phyloP scores from a whole-genome alignment of 164 flowering plant genomes.

The Brasenia schreberi region DNA sequence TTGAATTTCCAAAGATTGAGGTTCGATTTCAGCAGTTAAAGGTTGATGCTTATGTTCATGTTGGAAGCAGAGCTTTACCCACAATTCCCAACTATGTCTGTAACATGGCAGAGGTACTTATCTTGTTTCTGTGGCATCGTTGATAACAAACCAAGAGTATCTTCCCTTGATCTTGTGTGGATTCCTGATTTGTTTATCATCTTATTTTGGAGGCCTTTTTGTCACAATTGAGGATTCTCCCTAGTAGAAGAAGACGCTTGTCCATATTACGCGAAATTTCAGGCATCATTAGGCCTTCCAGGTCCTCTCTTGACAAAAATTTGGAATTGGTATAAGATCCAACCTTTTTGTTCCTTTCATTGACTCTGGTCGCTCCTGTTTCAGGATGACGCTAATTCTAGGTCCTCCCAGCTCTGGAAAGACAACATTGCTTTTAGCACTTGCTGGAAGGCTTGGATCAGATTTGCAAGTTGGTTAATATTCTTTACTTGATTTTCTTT shows the following conservation, averaged over 20 bases:
- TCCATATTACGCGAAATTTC: slow-evolving; percentile 58
- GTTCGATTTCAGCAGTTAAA: slow-evolving; percentile 66
- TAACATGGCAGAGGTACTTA: slow-evolving; percentile 73
- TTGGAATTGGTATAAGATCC: neutral
- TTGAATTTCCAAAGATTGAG: slow-evolving; percentile 84
- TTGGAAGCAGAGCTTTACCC: slow-evolving; percentile 91
- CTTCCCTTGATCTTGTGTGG: neutral
- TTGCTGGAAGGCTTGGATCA: slow-evolving; percentile 74
- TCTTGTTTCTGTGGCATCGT: neutral
- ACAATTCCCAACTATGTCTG: slow-evolving; percentile 81
- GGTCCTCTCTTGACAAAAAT: slow-evolving; percentile 25
- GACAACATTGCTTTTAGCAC: slow-evolving; percentile 88
- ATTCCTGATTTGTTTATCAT: neutral
- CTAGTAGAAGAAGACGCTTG: slow-evolving; percentile 42
- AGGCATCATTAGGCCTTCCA: slow-evolving; percentile 84
- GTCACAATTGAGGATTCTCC: slow-evolving; percentile 45
- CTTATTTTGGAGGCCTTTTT: slow-evolving; percentile 43
- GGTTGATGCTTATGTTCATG: slow-evolving; percentile 64
- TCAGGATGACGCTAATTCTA: slow-evolving; percentile 75
- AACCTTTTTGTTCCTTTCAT: neutral
- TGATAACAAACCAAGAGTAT: no score
- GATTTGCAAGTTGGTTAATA: slow-evolving; percentile 48
- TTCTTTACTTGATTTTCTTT: neutral
- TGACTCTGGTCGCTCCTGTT: slow-evolving; percentile 1
- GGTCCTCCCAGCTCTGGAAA: slow-evolving; percentile 99